These are phyloP conservation scores for Triticum aestivum DNA, from an alignment of 176 grass and related monocot genomes.

Conservation along the genomic window DNA sequence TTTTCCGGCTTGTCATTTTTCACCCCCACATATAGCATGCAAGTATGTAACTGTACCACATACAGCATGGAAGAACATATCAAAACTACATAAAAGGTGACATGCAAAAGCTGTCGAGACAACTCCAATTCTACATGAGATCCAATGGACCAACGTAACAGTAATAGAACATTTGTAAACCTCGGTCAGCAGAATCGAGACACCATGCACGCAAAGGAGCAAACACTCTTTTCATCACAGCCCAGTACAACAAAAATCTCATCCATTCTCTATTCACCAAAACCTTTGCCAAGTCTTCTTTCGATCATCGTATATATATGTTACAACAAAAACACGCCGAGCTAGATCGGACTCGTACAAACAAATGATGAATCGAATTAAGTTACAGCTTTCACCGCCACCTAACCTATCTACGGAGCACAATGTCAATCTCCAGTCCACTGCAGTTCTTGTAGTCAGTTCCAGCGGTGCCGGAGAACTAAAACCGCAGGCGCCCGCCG, in stretches of 20 bases:
- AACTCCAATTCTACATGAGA: neutral
- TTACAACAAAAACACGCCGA: constrained; percentile 34
- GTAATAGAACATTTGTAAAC: neutral
- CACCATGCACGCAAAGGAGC: neutral
- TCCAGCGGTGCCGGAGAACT: neutral
- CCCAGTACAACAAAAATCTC: neutral
- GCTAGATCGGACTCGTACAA: neutral
- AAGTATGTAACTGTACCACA: neutral
- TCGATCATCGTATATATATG: neutral
- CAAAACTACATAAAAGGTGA: neutral
- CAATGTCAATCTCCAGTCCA: constrained; percentile 16
- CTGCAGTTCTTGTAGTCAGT: constrained; percentile 21
- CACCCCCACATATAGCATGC: neutral
- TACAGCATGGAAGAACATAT: neutral
- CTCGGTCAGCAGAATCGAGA: neutral
- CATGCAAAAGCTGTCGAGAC: neutral
- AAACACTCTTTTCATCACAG: neutral
- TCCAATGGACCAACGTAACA: neutral
- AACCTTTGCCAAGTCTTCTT: neutral
- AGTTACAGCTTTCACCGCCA: constrained; percentile 21
- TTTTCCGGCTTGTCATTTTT: neutral
- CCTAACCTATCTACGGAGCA: constrained; percentile 30
- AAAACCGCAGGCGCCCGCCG: neutral
- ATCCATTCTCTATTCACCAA: neutral
- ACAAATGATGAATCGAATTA: constrained; percentile 35